Base-by-base conservation (phyloP, 352 stramenopile species). In the Thalassiosira delicatula region DNA sequence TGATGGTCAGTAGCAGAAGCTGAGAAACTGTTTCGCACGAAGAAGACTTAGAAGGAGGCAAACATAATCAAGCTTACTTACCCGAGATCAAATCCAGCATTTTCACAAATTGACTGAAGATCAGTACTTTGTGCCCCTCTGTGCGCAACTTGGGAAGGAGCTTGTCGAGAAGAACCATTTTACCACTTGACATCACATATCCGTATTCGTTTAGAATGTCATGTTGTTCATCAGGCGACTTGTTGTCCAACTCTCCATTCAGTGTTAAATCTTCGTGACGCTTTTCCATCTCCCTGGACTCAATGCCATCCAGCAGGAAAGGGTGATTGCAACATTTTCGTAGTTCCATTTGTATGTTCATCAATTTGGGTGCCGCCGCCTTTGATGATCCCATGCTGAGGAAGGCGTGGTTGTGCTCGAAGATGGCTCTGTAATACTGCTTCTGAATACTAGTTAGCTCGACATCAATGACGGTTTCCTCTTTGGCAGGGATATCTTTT, bases 391-490 rank as follows among this genome's bases (percentile, higher is more conserved):
- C 95, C 60, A 98, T 96, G 2, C 93, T 98, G 7, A 97, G 93
- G 32, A 96, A 91, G 2, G 89, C 79, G 68, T 93, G 89, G 76
- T 99, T 99, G 42, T 97, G 95, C 88, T 99, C 97, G 80, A 99
- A 99, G 71, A 99, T 99, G 40, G 98, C 98, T 49, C 95, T 86
- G 81, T 98, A 98, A 79, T 98, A 98, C 79, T 97, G 93, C 86
- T 99, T 99, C 86, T 99, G 98, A 85, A 99, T 95, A 17, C 95
- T 98, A 40, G 97, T 99, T n/a, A 99, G 92, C 85, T 99, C 98
- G 19, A 99, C 97, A 92, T 99, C 97, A 79, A 99, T 97, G 42
- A 99, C 96, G n/a, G 97, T 99, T 86, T 99, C 98, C 87, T 99
- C 96, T 75, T 95, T 95, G 25, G 84, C 88, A 35, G 92, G 92